Percentiles rank a stretch among this genome's conserved stretches.
These are phyloP conservation scores for Linnemannia elongata DNA, from an alignment of 192 early-diverging fungal genomes.

Conservation along the genomic window DNA sequence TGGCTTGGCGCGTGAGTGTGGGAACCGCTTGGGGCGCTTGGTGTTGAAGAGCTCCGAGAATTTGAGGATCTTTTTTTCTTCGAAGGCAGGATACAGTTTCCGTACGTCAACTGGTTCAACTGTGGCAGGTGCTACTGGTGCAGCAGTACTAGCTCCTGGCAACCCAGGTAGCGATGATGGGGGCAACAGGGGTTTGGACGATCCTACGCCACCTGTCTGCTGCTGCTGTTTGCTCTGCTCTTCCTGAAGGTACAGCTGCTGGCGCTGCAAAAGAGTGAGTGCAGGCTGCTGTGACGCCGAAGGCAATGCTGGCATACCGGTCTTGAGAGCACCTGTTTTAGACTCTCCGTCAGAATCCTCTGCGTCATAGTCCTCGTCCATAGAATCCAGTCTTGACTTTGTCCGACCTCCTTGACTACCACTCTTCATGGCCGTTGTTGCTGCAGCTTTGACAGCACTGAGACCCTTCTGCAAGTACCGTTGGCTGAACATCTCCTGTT, in stretches of 20 bases:
- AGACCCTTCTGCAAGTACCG: slow-evolving; percentile 62
- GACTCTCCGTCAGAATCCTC: slow-evolving; percentile 46
- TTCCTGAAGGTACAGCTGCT: slow-evolving; percentile 29
- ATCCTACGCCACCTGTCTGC: slow-evolving; percentile 3
- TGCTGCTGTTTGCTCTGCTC: slow-evolving; percentile 38
- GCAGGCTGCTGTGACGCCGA: neutral
- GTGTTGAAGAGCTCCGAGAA: slow-evolving; percentile 76
- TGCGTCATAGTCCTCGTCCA: slow-evolving; percentile 66
- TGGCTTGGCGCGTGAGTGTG: slow-evolving; percentile 50
- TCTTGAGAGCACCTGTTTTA: neutral
- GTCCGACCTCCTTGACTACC: slow-evolving; percentile 11
- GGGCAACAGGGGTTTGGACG: neutral
- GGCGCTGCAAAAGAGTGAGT: slow-evolving; percentile 23
- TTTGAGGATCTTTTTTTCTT: slow-evolving; percentile 68
- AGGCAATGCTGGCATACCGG: neutral
- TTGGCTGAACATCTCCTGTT: slow-evolving; percentile 65
- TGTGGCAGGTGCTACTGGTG: neutral
- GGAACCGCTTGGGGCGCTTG: slow-evolving; percentile 57
- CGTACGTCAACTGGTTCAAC: slow-evolving; percentile 58
- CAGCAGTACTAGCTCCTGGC: neutral
- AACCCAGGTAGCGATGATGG: neutral
- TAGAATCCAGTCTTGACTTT: slow-evolving; percentile 66
- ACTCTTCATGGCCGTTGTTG: slow-evolving; percentile 50
- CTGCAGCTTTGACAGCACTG: slow-evolving; percentile 42
- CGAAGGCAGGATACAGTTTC: slow-evolving; percentile 72